Evolutionary conservation across 345 rosid species (phyloP), one percentile per base, ranked within the genome.

Genomic region (Abelmoschus esculentus): DNA sequence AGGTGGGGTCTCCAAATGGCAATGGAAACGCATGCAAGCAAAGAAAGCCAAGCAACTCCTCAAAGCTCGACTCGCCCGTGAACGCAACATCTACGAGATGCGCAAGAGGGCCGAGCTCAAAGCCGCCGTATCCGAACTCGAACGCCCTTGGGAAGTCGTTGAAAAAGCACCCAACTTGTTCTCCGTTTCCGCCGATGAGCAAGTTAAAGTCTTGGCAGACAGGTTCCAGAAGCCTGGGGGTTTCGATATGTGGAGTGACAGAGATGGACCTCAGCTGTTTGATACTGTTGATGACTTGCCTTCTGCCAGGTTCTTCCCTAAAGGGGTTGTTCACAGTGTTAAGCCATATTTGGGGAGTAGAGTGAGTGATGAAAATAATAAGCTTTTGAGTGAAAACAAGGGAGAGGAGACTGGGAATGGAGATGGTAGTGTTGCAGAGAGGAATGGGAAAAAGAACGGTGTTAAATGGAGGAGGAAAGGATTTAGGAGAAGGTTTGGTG

Each of bases 11-110:
- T 87, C 96, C 6, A 90, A 88, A 77, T 95, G 97, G 96, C 93
- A 86, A 34, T 95, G 97, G 97, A 95, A 87, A 76, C 85, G 96
- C 13, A 89, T 91, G 97, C 99, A 91, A 44, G 86, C 88, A 34
- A 89, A 88, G 79, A 93, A 93, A 75, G 88, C 86, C 71, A 89
- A 88, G 53, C 96, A 89, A 76, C 96, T 95, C 66, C 93, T 86
- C 61, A 85, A 87, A 36, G 97, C 96, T 4, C 74, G 97, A 1
- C 76, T 95, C 70, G 67, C 77, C 70, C 90, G 96, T 7, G 96
- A 89, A 73, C 85, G 96, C 54, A 93, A 91, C 69, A 88, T 95
- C 26, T 91, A 89, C 84, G 96, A 95, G 77, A 89, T 95, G 96
- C 82, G 96, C 10, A 95, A 89, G 75, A 83, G 96, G 50, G 89